These are phyloP conservation scores for Phytophthora ohioensis DNA, from an alignment of 352 stramenopile genomes.

Conservation along the genomic window DNA sequence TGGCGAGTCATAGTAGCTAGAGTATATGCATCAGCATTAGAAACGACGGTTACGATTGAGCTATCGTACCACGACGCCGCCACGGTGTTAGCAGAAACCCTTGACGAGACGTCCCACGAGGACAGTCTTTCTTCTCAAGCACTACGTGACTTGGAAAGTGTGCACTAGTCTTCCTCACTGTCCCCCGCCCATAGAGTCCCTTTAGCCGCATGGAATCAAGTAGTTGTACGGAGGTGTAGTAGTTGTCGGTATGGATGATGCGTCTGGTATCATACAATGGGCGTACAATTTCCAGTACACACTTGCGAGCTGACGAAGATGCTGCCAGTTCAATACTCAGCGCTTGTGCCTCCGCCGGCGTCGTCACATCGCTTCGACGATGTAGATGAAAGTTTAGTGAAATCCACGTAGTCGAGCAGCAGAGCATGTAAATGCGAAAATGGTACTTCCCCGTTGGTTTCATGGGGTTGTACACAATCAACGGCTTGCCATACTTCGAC, in stretches of 20 bases:
- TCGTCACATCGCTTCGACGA: background rate
- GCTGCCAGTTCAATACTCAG: background rate
- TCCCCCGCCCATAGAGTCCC: no score
- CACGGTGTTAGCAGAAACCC: background rate
- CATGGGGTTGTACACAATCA: conserved; percentile 24
- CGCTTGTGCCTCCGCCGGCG: background rate
- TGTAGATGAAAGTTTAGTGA: conserved; percentile 38
- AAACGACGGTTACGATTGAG: conserved; percentile 4
- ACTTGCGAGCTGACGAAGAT: background rate
- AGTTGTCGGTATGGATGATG: no score
- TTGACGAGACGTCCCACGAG: background rate
- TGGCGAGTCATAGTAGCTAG: conserved; percentile 6
- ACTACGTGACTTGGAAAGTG: no score
- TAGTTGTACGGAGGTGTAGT: no score
- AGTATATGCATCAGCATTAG: conserved; percentile 3
- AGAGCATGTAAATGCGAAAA: conserved; percentile 10
- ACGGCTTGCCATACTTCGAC: conserved; percentile 4
- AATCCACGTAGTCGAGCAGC: conserved; percentile 42
- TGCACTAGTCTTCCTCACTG: no score
- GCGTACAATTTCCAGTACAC: background rate
- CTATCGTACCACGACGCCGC: conserved; percentile 15
- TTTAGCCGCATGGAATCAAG: no score
- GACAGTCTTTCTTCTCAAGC: no score
- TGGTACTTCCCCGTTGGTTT: conserved; percentile 34
- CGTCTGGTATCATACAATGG: background rate